These are phyloP conservation scores for Westerdykella aurantiaca DNA, from an alignment of 2,329 filamentous ascomycete species.

Conservation along the genomic window DNA sequence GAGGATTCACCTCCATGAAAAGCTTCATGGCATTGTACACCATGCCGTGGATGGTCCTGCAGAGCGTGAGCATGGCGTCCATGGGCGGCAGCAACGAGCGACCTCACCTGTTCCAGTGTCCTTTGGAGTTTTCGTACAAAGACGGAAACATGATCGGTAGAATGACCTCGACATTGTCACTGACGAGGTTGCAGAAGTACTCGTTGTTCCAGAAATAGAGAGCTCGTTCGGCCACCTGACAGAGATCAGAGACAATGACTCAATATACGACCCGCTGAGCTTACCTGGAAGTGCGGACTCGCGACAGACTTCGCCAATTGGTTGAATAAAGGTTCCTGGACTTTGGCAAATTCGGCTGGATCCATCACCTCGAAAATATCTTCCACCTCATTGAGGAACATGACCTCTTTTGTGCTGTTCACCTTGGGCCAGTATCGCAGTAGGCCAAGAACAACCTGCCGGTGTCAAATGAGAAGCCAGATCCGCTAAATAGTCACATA, in stretches of 20 bases:
- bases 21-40: constrained; percentile 99
- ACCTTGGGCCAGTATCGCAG: constrained; percentile 98
- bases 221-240: constrained; percentile 81
- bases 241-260: neutral
- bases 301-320: constrained; percentile 97
- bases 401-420: constrained; percentile 99
- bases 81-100: neutral
- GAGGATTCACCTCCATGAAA: constrained; percentile 99
- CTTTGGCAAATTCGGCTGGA: constrained; percentile 95
- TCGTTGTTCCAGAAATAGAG: constrained; percentile 99
- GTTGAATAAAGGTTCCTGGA: constrained; percentile 95
- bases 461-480: constrained; percentile 11
- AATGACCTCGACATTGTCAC: constrained; percentile 97
- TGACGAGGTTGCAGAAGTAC: constrained; percentile 98
- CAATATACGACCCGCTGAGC: constrained; percentile 9
- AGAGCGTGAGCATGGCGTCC: constrained; percentile 12
- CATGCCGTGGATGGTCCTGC: constrained; percentile 97
- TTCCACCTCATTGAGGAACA: constrained; percentile 98
- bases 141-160: constrained; percentile 99
- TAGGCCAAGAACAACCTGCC: constrained; percentile 82
- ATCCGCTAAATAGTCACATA: constrained; percentile 39
- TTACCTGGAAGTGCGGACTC: constrained; percentile 90
- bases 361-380: constrained; percentile 99
- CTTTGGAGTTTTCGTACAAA: constrained; percentile 97
- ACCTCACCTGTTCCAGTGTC: constrained; percentile 92